Percentiles rank a stretch among this genome's conserved stretches.
Evolutionary conservation across 2,329 filamentous ascomycete genomes (phyloP).

Genomic region (Fusarium sp.): DNA sequence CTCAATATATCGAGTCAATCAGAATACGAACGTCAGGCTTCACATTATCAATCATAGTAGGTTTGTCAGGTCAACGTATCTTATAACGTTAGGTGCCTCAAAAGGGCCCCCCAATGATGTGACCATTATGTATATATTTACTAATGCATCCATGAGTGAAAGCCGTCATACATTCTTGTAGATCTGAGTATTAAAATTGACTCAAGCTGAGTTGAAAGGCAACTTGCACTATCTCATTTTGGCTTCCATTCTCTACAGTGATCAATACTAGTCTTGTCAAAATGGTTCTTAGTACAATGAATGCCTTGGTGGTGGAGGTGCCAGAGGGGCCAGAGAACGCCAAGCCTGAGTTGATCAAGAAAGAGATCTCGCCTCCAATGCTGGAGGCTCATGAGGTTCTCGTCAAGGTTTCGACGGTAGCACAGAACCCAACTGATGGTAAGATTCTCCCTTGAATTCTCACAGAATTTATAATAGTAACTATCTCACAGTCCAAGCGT

Average conservation of each 20-base stretch:
- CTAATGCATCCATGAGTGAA: neutral
- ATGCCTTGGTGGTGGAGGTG: constrained; percentile 38
- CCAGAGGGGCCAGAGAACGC: constrained; percentile 31
- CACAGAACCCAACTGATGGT: constrained; percentile 50
- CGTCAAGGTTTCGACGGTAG: constrained; percentile 43
- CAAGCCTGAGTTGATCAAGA: constrained; percentile 32
- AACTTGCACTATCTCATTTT: neutral
- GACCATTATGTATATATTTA: constrained; percentile 4
- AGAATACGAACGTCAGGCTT: neutral
- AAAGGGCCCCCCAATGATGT: constrained; percentile 1
- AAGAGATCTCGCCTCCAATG: constrained; percentile 22
- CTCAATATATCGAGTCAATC: neutral
- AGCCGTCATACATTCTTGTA: constrained; percentile 18
- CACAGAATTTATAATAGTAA: constrained; percentile 1
- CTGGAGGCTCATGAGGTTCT: constrained; percentile 42
- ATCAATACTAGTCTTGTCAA: neutral
- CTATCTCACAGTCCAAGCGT: constrained; percentile 48
- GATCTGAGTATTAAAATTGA: neutral
- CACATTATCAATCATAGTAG: neutral
- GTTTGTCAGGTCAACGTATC: neutral
- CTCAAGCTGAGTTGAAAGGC: neutral
- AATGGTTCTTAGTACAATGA: constrained; percentile 35
- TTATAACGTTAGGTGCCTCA: neutral
- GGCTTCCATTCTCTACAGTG: neutral
- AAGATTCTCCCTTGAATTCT: neutral